These are phyloP conservation scores for Nitzschia sp. DNA, from an alignment of 108 stramenopile genomes.

Conservation along the genomic window DNA sequence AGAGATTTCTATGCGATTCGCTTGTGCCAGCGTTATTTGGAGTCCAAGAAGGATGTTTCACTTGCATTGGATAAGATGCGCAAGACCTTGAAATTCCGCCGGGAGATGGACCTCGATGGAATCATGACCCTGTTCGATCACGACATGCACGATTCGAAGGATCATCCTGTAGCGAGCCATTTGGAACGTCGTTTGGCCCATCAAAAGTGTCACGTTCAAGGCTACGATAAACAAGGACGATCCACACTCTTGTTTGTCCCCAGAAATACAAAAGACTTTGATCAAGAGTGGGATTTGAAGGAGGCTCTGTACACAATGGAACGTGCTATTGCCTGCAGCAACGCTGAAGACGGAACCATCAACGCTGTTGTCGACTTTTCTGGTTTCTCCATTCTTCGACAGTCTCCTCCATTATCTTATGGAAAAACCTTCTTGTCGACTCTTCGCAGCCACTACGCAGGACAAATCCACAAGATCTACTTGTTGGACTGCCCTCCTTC, in stretches of 20 bases:
- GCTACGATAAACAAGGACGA: constrained; percentile 44
- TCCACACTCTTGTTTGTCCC: constrained; percentile 44
- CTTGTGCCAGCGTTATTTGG: constrained; percentile 21
- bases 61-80: constrained; percentile 19
- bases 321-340: constrained; percentile 48
- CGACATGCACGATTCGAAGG: not conserved
- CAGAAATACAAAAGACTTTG: constrained; percentile 24
- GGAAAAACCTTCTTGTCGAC: constrained; percentile 37
- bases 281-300: constrained; percentile 35
- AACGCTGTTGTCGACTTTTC: constrained; percentile 49
- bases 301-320: constrained; percentile 44
- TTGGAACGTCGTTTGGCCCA: constrained; percentile 21
- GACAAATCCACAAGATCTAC: constrained; percentile 42
- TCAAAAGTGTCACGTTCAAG: constrained; percentile 37
- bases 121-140: constrained; percentile 30
- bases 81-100: constrained; percentile 32
- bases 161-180: not conserved
- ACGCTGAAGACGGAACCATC: constrained; percentile 24
- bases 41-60: constrained; percentile 28
- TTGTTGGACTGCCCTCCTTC: constrained; percentile 30
- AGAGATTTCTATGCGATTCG: constrained; percentile 14
- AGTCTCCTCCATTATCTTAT: constrained; percentile 35
- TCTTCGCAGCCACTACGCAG: constrained; percentile 40
- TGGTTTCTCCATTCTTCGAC: constrained; percentile 27
- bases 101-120: constrained; percentile 18